Evolutionary conservation across 164 flowering plant species (phyloP).

Genomic region (Warburgia ugandensis): DNA sequence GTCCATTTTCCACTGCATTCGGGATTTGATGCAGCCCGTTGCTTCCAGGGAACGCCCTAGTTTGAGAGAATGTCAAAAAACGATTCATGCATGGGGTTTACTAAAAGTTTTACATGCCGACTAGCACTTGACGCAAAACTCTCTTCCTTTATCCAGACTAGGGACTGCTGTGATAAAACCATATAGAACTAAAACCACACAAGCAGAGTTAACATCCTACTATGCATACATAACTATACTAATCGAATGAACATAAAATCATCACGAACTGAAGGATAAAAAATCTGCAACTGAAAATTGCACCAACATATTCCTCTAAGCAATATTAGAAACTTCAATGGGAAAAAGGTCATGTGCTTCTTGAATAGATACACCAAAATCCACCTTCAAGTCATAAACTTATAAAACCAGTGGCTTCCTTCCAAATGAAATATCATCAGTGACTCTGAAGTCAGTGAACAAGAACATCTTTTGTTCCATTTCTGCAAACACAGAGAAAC

Average conservation of each 20-base stretch:
- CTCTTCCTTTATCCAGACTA: too few species aligned
- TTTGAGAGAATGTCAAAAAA: too few species aligned
- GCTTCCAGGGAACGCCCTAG: too few species aligned
- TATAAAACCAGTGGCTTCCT: not conserved
- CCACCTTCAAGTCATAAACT: not conserved
- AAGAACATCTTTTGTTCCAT: not conserved
- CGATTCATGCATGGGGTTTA: too few species aligned
- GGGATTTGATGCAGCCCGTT: too few species aligned
- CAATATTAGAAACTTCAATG: not conserved
- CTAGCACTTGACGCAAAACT: too few species aligned
- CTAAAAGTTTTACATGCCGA: too few species aligned
- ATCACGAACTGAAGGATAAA: not conserved
- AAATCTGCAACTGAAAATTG: not conserved
- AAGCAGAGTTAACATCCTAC: too few species aligned
- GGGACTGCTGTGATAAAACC: too few species aligned
- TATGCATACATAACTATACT: constrained; percentile 6
- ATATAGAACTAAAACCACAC: too few species aligned
- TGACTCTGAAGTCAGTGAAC: not conserved
- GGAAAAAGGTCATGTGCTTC: not conserved
- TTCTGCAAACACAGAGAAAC: not conserved
- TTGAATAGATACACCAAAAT: not conserved
- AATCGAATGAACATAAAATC: not conserved
- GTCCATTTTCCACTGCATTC: too few species aligned
- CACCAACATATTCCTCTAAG: not conserved
- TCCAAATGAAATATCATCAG: not conserved